Base-by-base conservation (phyloP, 306 rosid species). In the Cajanus cajan region DNA sequence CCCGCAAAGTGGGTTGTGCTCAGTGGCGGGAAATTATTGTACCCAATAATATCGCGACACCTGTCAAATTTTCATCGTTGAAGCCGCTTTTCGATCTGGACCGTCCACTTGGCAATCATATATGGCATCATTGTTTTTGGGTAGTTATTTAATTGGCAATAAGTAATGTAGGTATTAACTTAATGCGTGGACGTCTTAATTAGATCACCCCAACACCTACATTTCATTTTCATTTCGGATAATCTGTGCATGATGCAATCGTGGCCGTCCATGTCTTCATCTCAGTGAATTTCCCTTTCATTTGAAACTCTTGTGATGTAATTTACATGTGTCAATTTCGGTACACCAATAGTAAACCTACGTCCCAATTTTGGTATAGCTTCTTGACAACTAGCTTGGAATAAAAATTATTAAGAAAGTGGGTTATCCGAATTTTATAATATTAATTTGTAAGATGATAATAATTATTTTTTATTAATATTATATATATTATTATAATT, bases 11-110 rank as follows among this genome's bases (percentile, higher is more conserved):
- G 25, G 25, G 22, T 25, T 16, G 21, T 1, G 19, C 40, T 33
- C 15, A 22, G 77, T 5, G 76, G 87, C 83, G 81, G 76, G 82
- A 86, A 83, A 83, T 36, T n/a, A 78, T 59, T 0, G 50, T 7
- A 8, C 4, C 74, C 78, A 77, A 51, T 55, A 4, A 39, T 19
- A 37, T 22, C 0, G 0, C 6, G 39, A 31, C 73, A 66, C 14
- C 1, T 76, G 52, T 80, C n/a, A n/a, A 0, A 14, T 28, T 28
- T 28, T 34, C 7, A 8, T 69, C 0, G 39, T 37, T 16, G 4
- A 4, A 1, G 22, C 19, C 13, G 71, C 39, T 43, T 11, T 8
- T 15, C 16, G 31, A 81, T 68, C 73, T 14, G 1, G 8, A 5
- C 73, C 57, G 72, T 79, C 75, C 87, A 80, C 76, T 57, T 76